Base-by-base conservation (phyloP, 2,329 filamentous ascomycete genomes). In the Phyllosticta citribraziliensis region DNA sequence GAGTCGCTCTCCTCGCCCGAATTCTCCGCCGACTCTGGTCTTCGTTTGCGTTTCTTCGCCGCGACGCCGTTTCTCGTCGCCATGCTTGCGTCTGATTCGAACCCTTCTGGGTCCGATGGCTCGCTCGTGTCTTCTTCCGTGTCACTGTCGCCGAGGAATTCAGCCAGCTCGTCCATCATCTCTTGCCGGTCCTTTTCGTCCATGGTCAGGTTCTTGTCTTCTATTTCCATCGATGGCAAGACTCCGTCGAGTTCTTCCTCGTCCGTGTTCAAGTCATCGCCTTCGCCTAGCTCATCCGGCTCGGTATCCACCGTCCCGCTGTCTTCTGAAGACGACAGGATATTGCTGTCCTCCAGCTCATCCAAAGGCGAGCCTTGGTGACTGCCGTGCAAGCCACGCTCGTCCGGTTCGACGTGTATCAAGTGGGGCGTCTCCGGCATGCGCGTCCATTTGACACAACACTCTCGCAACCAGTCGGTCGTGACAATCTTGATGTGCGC, bases 401-500 rank as follows among this genome's bases (percentile, higher is more conserved):
- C 88, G 19, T 86, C 83, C 0, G 88, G 84, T 57, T 91, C 86
- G 2, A 91, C 81, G n/a, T 87, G 80, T 55, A 96, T 81, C n/a
- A 88, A 78, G 69, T 93, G 96, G 0, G 88, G 86, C 2, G 80
- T 80, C 72, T 97, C 92, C 61, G 94, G 86, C 11, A 95, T 78
- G 61, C 84, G 86, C 64, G 83, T 80, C 94, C 94, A 99, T 71
- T 88, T 87, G 25, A 85, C 88, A 65, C 97, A 84, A 60, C 87
- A 95, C 66, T 92, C 88, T 33, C 87, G 82, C 30, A 99, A 84
- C 94, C 94, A 99, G 68, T 90, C 85, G 58, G 91, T 88, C 67
- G 88, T 91, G 55, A 99, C 94, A 62, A 99, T 96, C 72, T 91
- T 92, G 73, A 97, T 89, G 57, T 85, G 84, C 0, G 88, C 80